phyloP scores from a whole-genome alignment of 1,139 yeast species.

The Entelexis paramagnoliae region DNA sequence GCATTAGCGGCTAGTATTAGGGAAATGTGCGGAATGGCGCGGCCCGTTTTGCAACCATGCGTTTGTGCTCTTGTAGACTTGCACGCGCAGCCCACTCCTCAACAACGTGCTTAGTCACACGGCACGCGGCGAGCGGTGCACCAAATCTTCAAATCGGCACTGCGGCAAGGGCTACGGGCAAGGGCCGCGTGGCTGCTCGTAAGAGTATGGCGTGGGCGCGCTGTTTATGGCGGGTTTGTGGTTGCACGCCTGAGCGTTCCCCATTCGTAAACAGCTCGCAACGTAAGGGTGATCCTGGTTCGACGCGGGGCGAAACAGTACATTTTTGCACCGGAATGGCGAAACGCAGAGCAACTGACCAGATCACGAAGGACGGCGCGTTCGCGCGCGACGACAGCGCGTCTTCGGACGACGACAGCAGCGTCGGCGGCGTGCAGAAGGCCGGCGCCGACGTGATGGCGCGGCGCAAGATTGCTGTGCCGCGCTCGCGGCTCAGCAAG shows the following conservation, averaged over 20 bases:
- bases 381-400: slow-evolving; percentile 26
- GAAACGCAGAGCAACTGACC: slow-evolving; percentile 53
- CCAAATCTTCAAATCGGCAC: background rate
- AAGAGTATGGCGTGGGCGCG: background rate
- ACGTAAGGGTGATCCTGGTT: too few relatives aligned
- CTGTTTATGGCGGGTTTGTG: background rate
- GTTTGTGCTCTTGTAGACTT: too few relatives aligned
- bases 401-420: slow-evolving; percentile 31
- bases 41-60: too few relatives aligned
- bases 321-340: slow-evolving; percentile 12
- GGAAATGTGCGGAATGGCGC: too few relatives aligned
- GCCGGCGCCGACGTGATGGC: slow-evolving; percentile 61
- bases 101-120: too few relatives aligned
- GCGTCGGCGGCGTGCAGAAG: slow-evolving; percentile 26
- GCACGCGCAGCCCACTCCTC: too few relatives aligned
- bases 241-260: background rate
- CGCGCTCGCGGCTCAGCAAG: slow-evolving; percentile 35
- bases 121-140: background rate
- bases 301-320: too few relatives aligned
- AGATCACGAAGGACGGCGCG: slow-evolving; percentile 39
- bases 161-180: background rate
- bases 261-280: background rate
- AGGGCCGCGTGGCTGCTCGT: background rate
- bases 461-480: slow-evolving; percentile 55
- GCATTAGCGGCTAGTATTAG: too few relatives aligned